These are phyloP conservation scores for Penicillium psychrosexuale DNA, from an alignment of 2,329 filamentous ascomycete species.

Conservation along the genomic window DNA sequence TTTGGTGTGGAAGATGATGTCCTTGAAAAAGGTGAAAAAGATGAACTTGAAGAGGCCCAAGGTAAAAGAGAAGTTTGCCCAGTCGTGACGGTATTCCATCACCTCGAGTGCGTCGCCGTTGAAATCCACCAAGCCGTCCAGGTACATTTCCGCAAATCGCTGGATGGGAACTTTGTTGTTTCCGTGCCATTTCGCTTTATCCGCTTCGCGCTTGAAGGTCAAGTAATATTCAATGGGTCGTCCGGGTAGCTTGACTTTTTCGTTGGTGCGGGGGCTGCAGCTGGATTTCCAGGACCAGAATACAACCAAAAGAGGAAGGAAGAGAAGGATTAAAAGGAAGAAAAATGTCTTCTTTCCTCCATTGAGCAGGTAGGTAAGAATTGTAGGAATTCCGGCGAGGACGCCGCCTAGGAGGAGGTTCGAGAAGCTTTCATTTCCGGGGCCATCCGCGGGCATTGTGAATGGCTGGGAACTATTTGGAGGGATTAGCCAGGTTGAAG, in stretches of 20 bases:
- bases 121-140: slow-evolving; percentile 34
- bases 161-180: slow-evolving; percentile 29
- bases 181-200: slow-evolving; percentile 24
- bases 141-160: slow-evolving; percentile 31
- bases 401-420: too few relatives aligned
- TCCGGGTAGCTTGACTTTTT: slow-evolving; percentile 24
- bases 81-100: slow-evolving; percentile 35
- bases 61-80: slow-evolving; percentile 33
- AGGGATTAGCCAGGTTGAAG: too few relatives aligned
- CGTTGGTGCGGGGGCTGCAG: slow-evolving; percentile 21
- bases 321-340: too few relatives aligned
- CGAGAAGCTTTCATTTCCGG: too few relatives aligned
- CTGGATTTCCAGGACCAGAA: slow-evolving; percentile 22
- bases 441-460: too few relatives aligned
- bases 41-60: slow-evolving; percentile 31
- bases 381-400: too few relatives aligned
- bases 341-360: too few relatives aligned
- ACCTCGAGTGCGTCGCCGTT: slow-evolving; percentile 35
- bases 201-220: slow-evolving; percentile 27
- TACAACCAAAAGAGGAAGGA: slow-evolving; percentile 13
- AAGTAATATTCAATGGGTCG: slow-evolving; percentile 28
- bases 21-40: slow-evolving; percentile 27
- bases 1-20: slow-evolving; percentile 30
- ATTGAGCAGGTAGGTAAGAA: too few relatives aligned
- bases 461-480: too few relatives aligned